Evolutionary conservation across 2,329 filamentous ascomycete genomes (phyloP).

Genomic region (Fusarium humuli): DNA sequence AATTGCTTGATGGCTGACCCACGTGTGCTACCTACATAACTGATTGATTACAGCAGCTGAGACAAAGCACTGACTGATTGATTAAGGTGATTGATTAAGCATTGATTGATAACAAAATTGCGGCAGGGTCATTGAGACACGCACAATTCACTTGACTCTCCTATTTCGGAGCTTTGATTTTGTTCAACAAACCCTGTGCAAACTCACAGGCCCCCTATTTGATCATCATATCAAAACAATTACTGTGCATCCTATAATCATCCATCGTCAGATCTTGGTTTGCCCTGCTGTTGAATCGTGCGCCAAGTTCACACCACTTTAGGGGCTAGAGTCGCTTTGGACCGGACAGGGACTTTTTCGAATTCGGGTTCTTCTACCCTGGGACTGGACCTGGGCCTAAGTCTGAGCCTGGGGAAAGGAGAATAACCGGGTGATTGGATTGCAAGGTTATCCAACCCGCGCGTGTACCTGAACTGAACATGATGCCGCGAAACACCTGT

Average conservation of each 20-base stretch:
- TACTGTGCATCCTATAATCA: background rate
- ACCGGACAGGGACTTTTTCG: conserved; percentile 13
- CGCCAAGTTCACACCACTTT: background rate
- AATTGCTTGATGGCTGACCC: conserved; percentile 4
- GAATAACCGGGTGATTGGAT: conserved; percentile 14
- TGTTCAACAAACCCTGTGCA: background rate
- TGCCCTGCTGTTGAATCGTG: conserved; percentile 2
- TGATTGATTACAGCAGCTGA: conserved; percentile 22
- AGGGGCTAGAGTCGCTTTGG: conserved; percentile 12
- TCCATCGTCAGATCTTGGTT: background rate
- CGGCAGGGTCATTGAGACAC: background rate
- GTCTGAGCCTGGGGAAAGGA: conserved; percentile 12
- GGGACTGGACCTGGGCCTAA: background rate
- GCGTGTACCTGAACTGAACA: background rate
- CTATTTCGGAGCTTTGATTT: conserved; percentile 22
- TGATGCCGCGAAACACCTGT: background rate
- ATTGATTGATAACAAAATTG: conserved; percentile 41
- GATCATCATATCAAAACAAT: conserved; percentile 23
- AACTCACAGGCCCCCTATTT: conserved; percentile 13
- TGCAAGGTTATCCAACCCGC: conserved; percentile 5
- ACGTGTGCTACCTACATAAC: conserved; percentile 12
- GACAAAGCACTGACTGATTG: conserved; percentile 36
- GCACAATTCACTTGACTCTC: background rate
- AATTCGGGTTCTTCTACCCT: conserved; percentile 27
- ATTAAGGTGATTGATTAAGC: conserved; percentile 34